Evolutionary conservation across 1,139 yeast species (phyloP).

Genomic region (Taphrina populina): DNA sequence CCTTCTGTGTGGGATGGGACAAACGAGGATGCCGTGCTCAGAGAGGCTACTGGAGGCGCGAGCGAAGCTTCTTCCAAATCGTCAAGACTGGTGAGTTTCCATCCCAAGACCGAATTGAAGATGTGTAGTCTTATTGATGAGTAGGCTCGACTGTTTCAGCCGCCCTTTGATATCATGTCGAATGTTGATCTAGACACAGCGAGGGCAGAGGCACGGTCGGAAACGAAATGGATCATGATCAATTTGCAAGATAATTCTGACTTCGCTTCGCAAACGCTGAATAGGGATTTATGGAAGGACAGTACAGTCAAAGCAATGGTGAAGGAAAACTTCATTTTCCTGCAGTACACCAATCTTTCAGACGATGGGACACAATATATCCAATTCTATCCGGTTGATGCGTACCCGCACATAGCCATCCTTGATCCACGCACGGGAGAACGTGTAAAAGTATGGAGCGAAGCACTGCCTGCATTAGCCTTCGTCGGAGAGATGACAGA

Average conservation of each 20-base stretch:
- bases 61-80: conserved; percentile 34
- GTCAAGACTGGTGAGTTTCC: conserved; percentile 36
- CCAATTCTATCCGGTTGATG: conserved; percentile 67
- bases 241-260: conserved; percentile 84
- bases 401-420: conserved; percentile 85
- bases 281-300: conserved; percentile 90
- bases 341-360: conserved; percentile 71
- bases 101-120: neutral
- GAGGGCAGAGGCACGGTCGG: conserved; percentile 60
- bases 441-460: conserved; percentile 71
- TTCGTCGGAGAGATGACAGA: conserved; percentile 44
- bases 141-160: conserved; percentile 78
- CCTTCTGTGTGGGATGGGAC: conserved; percentile 40
- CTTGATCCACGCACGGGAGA: conserved; percentile 96
- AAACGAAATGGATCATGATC: conserved; percentile 76
- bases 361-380: conserved; percentile 68
- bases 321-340: conserved; percentile 66
- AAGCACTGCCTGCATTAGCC: conserved; percentile 39
- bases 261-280: conserved; percentile 83
- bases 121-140: conserved; percentile 54
- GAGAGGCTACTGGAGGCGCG: conserved; percentile 38
- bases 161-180: conserved; percentile 86
- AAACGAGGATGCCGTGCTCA: conserved; percentile 38
- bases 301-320: conserved; percentile 63
- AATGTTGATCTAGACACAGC: conserved; percentile 68